Evolutionary conservation across 164 flowering plant genomes (phyloP), one percentile per base, ranked within the genome.

Genomic region (Macadamia tetraphylla): DNA sequence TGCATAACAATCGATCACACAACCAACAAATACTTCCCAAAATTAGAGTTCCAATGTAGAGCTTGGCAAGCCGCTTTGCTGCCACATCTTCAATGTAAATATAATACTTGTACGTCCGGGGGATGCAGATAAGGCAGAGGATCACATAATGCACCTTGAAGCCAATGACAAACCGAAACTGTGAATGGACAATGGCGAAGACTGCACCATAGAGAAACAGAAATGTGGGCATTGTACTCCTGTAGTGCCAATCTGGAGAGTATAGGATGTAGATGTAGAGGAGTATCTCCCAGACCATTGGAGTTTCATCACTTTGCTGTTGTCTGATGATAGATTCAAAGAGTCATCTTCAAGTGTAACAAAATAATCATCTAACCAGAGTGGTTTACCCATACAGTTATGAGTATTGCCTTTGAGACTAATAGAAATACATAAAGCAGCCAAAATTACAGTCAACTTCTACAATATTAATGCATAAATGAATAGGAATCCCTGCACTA

Each of bases 291-390:
- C 57, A 53, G 57, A 53, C 17, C 57, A 53, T 53, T 53, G 57
- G 57, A 53, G 57, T 53, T 53, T 53, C 57, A 53, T 53, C 57
- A 53, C 57, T 53, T 53, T 53, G 57, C 57, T 53, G 57, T 14
- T 53, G 57, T 1, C 57, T 53, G 57, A 4, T 53, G 14, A 53
- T 6, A 53, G 18, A 53, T 53, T 17, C 57, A 1, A 53, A 53
- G 14, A 12, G 57, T 53, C 57, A 53, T 35, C 40, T 35, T 53
- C 18, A 53, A 14, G 57, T 11, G 57, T 53, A 53, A 17, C 15
- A 53, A 53, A 53, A 53, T 14, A 53, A 53, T 53, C n/a, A 53
- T 14, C 57, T 14, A 17, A 53, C 2, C 57, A 53, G 57, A 46
- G 7, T 46, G 9, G 13, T 46, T 46, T 46, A 11, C 7, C 13